Evolutionary conservation across 805 yeast genomes (phyloP).

Genomic region (Metschnikowia cubensis): DNA sequence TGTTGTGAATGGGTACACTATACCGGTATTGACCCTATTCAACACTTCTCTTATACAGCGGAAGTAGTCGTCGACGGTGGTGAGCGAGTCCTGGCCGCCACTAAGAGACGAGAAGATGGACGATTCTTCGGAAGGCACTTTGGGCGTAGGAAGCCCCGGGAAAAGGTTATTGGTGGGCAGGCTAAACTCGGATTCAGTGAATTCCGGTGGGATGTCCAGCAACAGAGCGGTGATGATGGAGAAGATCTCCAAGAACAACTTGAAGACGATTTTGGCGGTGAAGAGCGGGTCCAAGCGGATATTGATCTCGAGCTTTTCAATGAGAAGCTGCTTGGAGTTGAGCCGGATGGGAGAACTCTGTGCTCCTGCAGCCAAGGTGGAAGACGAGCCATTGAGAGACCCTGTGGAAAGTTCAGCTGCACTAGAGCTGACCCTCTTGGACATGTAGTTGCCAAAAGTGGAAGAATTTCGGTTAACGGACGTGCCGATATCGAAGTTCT

Average conservation of each 20-base stretch:
- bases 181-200: slow-evolving; percentile 2
- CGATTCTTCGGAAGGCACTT: slow-evolving; percentile 23
- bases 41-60: slow-evolving; percentile 25
- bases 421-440: not conserved
- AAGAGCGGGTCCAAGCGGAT: slow-evolving; percentile 38
- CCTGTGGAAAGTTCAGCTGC: slow-evolving; percentile 2
- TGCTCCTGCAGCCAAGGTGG: slow-evolving; percentile 1
- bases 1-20: slow-evolving; percentile 35
- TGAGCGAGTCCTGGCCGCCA: slow-evolving; percentile 19
- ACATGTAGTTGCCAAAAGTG: not conserved
- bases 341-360: slow-evolving; percentile 37
- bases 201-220: slow-evolving; percentile 2
- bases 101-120: slow-evolving; percentile 36
- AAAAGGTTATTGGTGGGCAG: not conserved
- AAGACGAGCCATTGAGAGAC: slow-evolving; percentile 4
- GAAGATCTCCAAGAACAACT: slow-evolving; percentile 27
- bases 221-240: slow-evolving; percentile 26
- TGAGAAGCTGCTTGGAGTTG: slow-evolving; percentile 37
- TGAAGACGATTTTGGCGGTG: slow-evolving; percentile 32
- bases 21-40: slow-evolving; percentile 29
- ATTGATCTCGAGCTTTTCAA: slow-evolving; percentile 43
- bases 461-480: slow-evolving; percentile 3
- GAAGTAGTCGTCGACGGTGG: slow-evolving; percentile 31
- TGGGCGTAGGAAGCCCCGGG: not conserved
- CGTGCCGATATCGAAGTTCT: slow-evolving; percentile 39